Evolutionary conservation across 768 basidiomycete genomes (phyloP).

Genomic region (Tulasnella sp.): DNA sequence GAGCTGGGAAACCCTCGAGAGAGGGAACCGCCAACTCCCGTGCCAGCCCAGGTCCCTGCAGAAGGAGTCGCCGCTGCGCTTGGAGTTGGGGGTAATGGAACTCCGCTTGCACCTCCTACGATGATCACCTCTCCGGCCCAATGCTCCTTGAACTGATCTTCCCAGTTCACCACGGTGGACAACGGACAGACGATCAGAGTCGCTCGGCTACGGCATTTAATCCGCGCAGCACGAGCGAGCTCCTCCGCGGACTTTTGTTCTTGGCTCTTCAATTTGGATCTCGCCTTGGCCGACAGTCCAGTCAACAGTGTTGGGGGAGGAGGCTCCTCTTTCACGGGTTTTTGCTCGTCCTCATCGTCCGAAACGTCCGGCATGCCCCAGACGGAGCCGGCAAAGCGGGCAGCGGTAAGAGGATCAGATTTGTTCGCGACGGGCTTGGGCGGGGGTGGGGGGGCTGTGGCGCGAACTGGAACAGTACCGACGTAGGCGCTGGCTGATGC

Average conservation of each 20-base stretch:
- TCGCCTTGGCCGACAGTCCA: slow-evolving; percentile 46
- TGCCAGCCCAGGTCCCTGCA: slow-evolving; percentile 19
- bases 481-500: slow-evolving; percentile 57
- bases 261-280: slow-evolving; percentile 65
- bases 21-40: slow-evolving; percentile 12
- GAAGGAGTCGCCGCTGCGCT: slow-evolving; percentile 33
- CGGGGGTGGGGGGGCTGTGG: slow-evolving; percentile 36
- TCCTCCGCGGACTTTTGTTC: slow-evolving; percentile 44
- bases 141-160: slow-evolving; percentile 96
- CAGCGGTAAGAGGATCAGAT: slow-evolving; percentile 39
- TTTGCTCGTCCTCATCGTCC: slow-evolving; percentile 27
- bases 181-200: slow-evolving; percentile 96
- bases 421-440: slow-evolving; percentile 32
- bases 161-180: slow-evolving; percentile 97
- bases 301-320: neutral
- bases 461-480: slow-evolving; percentile 32
- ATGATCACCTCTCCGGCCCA: slow-evolving; percentile 86
- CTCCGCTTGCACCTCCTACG: slow-evolving; percentile 59
- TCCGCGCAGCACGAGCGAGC: slow-evolving; percentile 65
- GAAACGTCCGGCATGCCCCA: slow-evolving; percentile 73
- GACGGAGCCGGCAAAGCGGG: slow-evolving; percentile 71
- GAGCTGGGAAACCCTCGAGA: slow-evolving; percentile 19
- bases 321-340: slow-evolving; percentile 25
- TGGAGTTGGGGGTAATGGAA: slow-evolving; percentile 37
- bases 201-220: slow-evolving; percentile 79